Base-by-base conservation (phyloP, 768 basidiomycete genomes). In the Podaxis pistillaris region DNA sequence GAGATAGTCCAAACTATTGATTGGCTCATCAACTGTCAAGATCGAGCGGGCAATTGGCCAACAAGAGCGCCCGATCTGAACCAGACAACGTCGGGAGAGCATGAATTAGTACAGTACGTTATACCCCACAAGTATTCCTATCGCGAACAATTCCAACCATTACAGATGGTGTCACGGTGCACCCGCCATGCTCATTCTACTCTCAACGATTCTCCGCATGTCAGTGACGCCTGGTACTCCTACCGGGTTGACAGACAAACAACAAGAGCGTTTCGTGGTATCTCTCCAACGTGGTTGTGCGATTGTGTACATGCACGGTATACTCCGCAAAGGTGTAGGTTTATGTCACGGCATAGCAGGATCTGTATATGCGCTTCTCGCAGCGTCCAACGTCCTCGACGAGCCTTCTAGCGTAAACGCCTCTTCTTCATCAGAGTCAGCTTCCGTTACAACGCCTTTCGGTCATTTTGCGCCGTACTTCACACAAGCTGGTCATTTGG, bases 101-200 rank as follows among this genome's bases (percentile, higher is more conserved):
- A 79, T 52, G 76, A 81, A 15, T 72, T 84, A 13, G 74, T 86
- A 1, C 84, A 86, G 83, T 85, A 68, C 26, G 81, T 68, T 2
- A 9, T 38, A 17, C 17, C 33, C 46, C 17, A 38, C 33, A 15
- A 22, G 11, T 41, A 30, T 52, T 22, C 59, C 44, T 17, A 38
- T 13, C 46, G 22, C n/a, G 9, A 9, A 41, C 1, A n/a, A 41
- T 13, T 51, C 46, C 40, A 30, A 19, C 26, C 15, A 46, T 55
- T 13, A 17, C 62, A 84, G 85, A 63, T 86, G 84, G 86, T 86
- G 85, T 61, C 86, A 86, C 63, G 85, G 86, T 51, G 84, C 84
- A 12, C 71, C 85, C 0, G 84, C 81, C 2, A 74, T 83, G 30
- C 58, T 85, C 9, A 76, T 84, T 7, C 71, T 84, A 12, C 69